These are phyloP conservation scores for Exophiala aquamarina DNA, from an alignment of 2,329 filamentous ascomycete genomes.

Conservation along the genomic window DNA sequence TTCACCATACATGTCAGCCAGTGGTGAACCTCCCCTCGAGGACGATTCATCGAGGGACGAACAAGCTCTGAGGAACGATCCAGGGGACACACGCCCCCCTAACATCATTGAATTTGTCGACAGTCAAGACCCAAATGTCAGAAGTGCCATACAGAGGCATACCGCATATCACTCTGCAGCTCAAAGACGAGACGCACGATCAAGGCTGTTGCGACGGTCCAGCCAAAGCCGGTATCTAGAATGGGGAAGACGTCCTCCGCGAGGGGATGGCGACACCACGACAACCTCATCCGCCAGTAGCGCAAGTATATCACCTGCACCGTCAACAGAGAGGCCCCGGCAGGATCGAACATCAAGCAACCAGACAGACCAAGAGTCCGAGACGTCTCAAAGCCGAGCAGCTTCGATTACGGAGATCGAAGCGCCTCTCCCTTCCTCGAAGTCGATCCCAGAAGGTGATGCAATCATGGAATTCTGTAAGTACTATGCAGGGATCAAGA, in stretches of 20 bases:
- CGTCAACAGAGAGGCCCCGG: constrained; percentile 3
- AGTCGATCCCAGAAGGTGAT: constrained; percentile 7
- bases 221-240: constrained; percentile 24
- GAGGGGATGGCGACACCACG: constrained; percentile 6
- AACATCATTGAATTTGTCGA: constrained; percentile 26
- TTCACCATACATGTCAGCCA: constrained; percentile 17
- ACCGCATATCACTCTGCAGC: constrained; percentile 27
- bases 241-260: constrained; percentile 21
- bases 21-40: constrained; percentile 14
- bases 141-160: constrained; percentile 28
- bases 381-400: constrained; percentile 6
- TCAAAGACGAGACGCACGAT: constrained; percentile 24
- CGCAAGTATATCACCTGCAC: constrained; percentile 18
- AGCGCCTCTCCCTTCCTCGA: not conserved
- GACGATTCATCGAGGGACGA: constrained; percentile 1
- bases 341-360: constrained; percentile 7
- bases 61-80: not conserved
- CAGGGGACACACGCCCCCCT: constrained; percentile 4
- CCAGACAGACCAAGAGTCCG: constrained; percentile 8
- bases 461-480: constrained; percentile 18
- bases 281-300: constrained; percentile 20
- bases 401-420: constrained; percentile 1
- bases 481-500: constrained; percentile 4
- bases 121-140: constrained; percentile 26
- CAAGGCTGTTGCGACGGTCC: constrained; percentile 18